A percentile compares a stretch with the other conserved stretches of the same genome.
phyloP scores from a whole-genome alignment of 768 basidiomycete genomes.

The Chiua virens region DNA sequence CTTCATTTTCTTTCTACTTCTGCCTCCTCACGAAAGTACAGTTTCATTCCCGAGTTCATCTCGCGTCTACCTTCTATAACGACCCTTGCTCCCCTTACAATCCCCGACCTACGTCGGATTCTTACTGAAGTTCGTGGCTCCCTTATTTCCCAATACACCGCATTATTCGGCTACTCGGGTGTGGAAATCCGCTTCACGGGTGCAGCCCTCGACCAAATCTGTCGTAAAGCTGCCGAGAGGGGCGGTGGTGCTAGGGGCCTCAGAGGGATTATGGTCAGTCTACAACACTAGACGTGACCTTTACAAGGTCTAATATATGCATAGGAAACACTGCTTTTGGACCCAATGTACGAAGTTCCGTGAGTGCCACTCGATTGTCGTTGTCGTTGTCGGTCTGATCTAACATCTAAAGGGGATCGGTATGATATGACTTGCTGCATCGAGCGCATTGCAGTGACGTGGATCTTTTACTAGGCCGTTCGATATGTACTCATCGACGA shows the following conservation, averaged over 20 bases:
- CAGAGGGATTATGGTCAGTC: slow-evolving; percentile 78
- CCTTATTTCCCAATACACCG: slow-evolving; percentile 84
- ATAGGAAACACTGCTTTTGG: slow-evolving; percentile 78
- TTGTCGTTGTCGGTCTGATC: slow-evolving; percentile 1
- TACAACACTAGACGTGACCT: background rate
- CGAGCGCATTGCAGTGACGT: background rate
- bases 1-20: background rate
- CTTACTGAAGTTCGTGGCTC: slow-evolving; percentile 92
- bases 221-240: slow-evolving; percentile 69
- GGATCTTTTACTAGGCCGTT: slow-evolving; percentile 51
- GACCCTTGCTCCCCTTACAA: slow-evolving; percentile 74
- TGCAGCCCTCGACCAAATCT: slow-evolving; percentile 78
- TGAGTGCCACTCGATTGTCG: slow-evolving; percentile 43
- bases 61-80: slow-evolving; percentile 93
- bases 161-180: slow-evolving; percentile 80
- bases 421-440: slow-evolving; percentile 45
- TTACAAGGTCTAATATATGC: background rate
- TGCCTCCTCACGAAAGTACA: slow-evolving; percentile 25
- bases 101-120: slow-evolving; percentile 83
- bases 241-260: slow-evolving; percentile 92
- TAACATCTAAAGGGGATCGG: slow-evolving; percentile 55
- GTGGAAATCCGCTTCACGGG: slow-evolving; percentile 87
- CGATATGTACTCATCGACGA: slow-evolving; percentile 82
- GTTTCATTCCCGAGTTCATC: slow-evolving; percentile 94
- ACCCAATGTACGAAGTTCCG: slow-evolving; percentile 93